Conservation (phyloP, 2,329 filamentous ascomycete species). For the Thyridium curvatum region DNA sequence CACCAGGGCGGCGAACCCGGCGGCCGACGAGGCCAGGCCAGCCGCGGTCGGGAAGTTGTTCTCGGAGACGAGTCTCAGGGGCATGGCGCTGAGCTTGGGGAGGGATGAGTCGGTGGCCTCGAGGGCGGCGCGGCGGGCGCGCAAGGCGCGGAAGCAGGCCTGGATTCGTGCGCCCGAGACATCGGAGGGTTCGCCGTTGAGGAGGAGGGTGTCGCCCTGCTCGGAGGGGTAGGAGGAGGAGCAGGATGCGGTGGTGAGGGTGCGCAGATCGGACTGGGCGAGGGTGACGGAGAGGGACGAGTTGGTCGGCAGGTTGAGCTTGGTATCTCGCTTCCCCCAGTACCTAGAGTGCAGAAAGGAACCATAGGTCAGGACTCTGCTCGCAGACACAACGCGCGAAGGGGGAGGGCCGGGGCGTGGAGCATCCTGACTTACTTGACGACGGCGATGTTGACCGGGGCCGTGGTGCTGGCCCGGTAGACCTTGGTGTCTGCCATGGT, state of each 20-base stretch:
- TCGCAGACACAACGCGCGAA: slow-evolving; percentile 8
- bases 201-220: slow-evolving; percentile 62
- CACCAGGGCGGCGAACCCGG: slow-evolving; percentile 65
- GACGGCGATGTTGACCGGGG: slow-evolving; percentile 95
- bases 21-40: slow-evolving; percentile 70
- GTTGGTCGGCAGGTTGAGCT: slow-evolving; percentile 95
- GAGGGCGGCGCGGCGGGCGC: slow-evolving; percentile 66
- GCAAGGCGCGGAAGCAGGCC: slow-evolving; percentile 85
- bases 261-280: slow-evolving; percentile 87
- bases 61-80: slow-evolving; percentile 83
- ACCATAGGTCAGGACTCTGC: slow-evolving; percentile 5
- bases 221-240: slow-evolving; percentile 58
- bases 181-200: slow-evolving; percentile 80
- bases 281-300: slow-evolving; percentile 96
- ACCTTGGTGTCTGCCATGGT: slow-evolving; percentile 49
- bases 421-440: slow-evolving; percentile 62
- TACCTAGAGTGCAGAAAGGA: slow-evolving; percentile 49
- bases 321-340: slow-evolving; percentile 95
- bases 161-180: slow-evolving; percentile 86
- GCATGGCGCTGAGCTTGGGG: slow-evolving; percentile 72
- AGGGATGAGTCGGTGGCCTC: slow-evolving; percentile 67
- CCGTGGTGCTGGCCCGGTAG: slow-evolving; percentile 91
- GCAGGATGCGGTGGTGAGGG: slow-evolving; percentile 92
- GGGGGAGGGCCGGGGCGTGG: slow-evolving; percentile 8
- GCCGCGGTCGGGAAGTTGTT: slow-evolving; percentile 99